These are phyloP conservation scores for Ceratocystis variospora DNA, from an alignment of 2,329 filamentous ascomycete genomes.

Conservation along the genomic window DNA sequence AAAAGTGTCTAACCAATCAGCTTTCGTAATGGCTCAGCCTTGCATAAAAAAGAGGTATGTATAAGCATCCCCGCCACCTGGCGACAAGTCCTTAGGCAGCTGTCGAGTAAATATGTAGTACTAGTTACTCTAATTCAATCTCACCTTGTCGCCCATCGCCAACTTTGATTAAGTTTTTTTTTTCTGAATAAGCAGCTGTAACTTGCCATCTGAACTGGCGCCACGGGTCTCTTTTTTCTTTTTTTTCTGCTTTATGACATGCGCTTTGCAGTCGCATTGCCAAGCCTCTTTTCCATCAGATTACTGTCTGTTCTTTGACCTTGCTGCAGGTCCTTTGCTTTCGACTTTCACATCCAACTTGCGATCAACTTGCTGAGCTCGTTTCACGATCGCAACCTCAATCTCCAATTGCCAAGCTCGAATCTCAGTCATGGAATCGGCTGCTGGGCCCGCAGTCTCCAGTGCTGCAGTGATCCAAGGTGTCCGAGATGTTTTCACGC, in stretches of 20 bases:
- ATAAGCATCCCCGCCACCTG: background rate
- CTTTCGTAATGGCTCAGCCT: constrained; percentile 12
- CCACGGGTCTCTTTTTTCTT: too few species aligned
- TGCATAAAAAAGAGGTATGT: constrained; percentile 3
- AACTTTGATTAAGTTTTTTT: background rate
- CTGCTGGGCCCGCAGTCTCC: constrained; percentile 26
- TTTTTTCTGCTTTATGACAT: too few species aligned
- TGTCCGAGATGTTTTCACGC: constrained; percentile 40
- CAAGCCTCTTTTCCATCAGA: background rate
- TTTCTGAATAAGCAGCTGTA: background rate
- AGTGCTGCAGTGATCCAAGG: constrained; percentile 40
- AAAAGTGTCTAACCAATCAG: constrained; percentile 14
- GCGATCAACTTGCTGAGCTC: background rate
- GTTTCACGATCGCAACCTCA: background rate
- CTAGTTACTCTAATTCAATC: background rate
- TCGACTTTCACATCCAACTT: too few species aligned
- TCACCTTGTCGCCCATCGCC: background rate
- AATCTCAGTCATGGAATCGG: background rate
- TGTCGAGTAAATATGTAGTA: background rate
- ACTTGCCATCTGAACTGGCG: background rate
- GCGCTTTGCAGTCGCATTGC: too few species aligned
- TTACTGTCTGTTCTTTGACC: too few species aligned
- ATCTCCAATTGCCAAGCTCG: background rate
- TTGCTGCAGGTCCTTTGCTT: too few species aligned
- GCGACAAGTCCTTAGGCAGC: background rate